These are phyloP conservation scores for Sporothrix euskadiensis DNA, from an alignment of 2,329 filamentous ascomycete species.

Conservation along the genomic window DNA sequence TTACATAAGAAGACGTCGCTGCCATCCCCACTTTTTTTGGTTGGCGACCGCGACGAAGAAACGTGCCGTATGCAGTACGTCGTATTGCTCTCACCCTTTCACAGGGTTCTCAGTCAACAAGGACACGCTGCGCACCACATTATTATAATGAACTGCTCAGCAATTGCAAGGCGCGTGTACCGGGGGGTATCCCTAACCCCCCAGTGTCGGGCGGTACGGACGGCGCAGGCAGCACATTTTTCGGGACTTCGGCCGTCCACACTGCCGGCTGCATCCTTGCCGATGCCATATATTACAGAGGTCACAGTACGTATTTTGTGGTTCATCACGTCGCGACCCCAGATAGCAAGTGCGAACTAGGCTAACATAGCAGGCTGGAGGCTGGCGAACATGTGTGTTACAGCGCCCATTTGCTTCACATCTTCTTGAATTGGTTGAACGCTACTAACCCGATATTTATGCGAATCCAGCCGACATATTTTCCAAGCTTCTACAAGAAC, in stretches of 20 bases:
- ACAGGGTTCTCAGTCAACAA: neutral
- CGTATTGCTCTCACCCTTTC: neutral
- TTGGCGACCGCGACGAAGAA: neutral
- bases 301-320: slow-evolving; percentile 46
- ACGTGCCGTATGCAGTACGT: neutral
- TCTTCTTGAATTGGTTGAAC: neutral
- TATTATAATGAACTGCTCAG: neutral
- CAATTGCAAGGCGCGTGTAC: neutral
- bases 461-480: slow-evolving; percentile 70
- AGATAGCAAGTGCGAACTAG: neutral
- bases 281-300: slow-evolving; percentile 5
- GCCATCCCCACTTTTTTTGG: neutral
- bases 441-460: slow-evolving; percentile 22
- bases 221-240: neutral
- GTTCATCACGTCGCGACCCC: neutral
- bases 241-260: neutral
- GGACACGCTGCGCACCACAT: neutral
- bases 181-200: neutral
- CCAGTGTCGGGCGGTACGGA: neutral
- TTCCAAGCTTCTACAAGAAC: slow-evolving; percentile 81
- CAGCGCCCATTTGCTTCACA: neutral
- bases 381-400: slow-evolving; percentile 73
- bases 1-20: neutral
- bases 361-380: slow-evolving; percentile 61
- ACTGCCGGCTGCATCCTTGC: slow-evolving; percentile 15